Base-by-base conservation (phyloP, 331 rosid species). In the Pyracantha coccinea region DNA sequence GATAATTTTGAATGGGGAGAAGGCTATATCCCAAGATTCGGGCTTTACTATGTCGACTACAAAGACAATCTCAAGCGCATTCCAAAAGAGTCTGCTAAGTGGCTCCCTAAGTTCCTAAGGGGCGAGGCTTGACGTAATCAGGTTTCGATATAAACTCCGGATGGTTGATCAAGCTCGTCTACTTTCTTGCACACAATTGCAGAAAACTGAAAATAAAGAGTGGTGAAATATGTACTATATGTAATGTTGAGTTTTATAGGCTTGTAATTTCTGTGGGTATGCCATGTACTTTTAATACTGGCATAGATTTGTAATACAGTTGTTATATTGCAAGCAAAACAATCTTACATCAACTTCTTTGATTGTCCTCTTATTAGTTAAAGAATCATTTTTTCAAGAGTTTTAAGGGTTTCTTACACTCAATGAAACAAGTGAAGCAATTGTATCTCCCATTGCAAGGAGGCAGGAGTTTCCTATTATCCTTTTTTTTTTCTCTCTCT, bases 71-170 rank as follows among this genome's bases (percentile, higher is more conserved):
- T 59, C 58, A 71, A 71, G 41, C 76, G 76, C 27, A 68, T 69
- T 77, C 75, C 75, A 14, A 77, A 77, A 45, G 32, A 41, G 12
- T 69, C 71, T 20, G 77, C 77, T 2, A 31, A 70, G 57, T 78
- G 81, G 81, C 71, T 70, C 47, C 74, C 74, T n/a, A 52, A 70
- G 13, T 70, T 70, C 29, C 64, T 29, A 19, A 70, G 19, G 19
- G 74, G 63, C 21, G 28, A 70, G n/a, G 28, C 28, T 57, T 23
- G 74, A 29, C 28, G 60, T 41, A 24, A 11, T 11, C 24, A 44
- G 5, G 21, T 12, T 41, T 41, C 24, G 33, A 25, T 17, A 23
- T 24, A 38, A 44, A 55, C 33, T 44, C 57, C 47, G 44, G 23
- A 68, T 23, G 23, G 47, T 64, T 57, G 28, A 57, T 57, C 45